These are phyloP conservation scores for Chaetoceros muelleri DNA, from an alignment of 108 stramenopile species.

Conservation along the genomic window DNA sequence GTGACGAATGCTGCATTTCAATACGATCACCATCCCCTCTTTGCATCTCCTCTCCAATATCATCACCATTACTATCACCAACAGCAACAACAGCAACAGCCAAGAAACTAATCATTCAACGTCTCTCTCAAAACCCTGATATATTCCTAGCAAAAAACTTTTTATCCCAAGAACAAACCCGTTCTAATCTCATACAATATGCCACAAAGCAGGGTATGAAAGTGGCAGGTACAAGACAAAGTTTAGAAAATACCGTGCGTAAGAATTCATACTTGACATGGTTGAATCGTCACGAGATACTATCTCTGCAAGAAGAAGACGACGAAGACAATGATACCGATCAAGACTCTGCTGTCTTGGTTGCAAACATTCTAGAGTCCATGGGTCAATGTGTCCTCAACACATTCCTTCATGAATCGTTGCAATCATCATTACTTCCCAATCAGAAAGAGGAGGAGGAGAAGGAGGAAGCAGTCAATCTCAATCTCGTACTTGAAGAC, in stretches of 20 bases:
- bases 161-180: neutral
- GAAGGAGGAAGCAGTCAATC: no score
- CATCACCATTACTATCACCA: no score
- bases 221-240: slow-evolving; percentile 14
- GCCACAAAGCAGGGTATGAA: slow-evolving; percentile 20
- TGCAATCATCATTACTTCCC: no score
- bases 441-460: slow-evolving; percentile 4
- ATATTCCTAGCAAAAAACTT: slow-evolving; percentile 13
- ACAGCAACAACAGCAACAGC: no score
- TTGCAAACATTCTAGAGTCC: no score
- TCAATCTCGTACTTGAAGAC: no score
- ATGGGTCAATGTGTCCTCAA: no score
- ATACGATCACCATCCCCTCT: no score
- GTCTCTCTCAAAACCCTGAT: slow-evolving; percentile 7
- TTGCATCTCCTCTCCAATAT: no score
- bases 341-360: slow-evolving; percentile 2
- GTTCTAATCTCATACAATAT: slow-evolving; percentile 5
- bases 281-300: slow-evolving; percentile 13
- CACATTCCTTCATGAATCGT: slow-evolving; percentile 16
- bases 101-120: no score
- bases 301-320: neutral
- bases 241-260: slow-evolving; percentile 12
- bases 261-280: slow-evolving; percentile 23
- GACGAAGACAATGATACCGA: neutral
- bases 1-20: no score